Conservation (phyloP, 2,329 filamentous ascomycete species). For the Immersiporthe knoxdaviesiana region DNA sequence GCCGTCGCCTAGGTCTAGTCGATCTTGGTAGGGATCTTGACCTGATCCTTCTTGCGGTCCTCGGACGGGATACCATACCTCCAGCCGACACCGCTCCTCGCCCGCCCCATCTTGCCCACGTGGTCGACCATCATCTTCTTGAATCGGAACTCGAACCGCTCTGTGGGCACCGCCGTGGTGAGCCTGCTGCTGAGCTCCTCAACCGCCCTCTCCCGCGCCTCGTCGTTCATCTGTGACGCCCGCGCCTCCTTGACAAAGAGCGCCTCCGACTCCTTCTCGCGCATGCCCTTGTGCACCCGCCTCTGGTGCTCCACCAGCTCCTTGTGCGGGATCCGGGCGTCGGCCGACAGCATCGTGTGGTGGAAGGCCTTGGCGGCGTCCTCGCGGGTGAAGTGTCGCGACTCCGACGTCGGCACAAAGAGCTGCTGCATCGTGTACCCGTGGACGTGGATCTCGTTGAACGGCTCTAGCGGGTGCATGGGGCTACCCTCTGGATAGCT, state of each 20-base stretch:
- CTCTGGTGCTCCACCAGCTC: slow-evolving; percentile 62
- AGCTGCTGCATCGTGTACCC: slow-evolving; percentile 64
- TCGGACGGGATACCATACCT: slow-evolving; percentile 66
- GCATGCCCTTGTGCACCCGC: slow-evolving; percentile 46
- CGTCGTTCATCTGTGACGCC: slow-evolving; percentile 49
- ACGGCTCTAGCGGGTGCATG: slow-evolving; percentile 55
- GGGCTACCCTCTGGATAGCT: slow-evolving; percentile 55
- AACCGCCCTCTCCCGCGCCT: slow-evolving; percentile 41
- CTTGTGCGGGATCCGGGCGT: slow-evolving; percentile 64
- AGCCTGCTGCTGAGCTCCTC: slow-evolving; percentile 42
- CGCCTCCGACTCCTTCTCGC: slow-evolving; percentile 42
- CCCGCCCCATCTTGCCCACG: slow-evolving; percentile 58
- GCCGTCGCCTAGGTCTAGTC: slow-evolving; percentile 33
- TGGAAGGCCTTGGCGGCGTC: slow-evolving; percentile 70
- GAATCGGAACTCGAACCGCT: slow-evolving; percentile 67
- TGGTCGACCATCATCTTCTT: slow-evolving; percentile 60
- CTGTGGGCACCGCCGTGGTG: slow-evolving; percentile 51
- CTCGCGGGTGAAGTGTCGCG: slow-evolving; percentile 63
- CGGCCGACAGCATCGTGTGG: slow-evolving; percentile 60
- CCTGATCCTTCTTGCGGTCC: slow-evolving; percentile 64
- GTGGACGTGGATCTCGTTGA: slow-evolving; percentile 69
- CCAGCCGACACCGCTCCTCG: slow-evolving; percentile 58
- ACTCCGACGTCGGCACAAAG: slow-evolving; percentile 67
- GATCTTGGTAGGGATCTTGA: slow-evolving; percentile 70
- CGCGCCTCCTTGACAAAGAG: slow-evolving; percentile 45